Evolutionary conservation across 306 rosid species (phyloP).

Genomic region (Crotalaria pallida): DNA sequence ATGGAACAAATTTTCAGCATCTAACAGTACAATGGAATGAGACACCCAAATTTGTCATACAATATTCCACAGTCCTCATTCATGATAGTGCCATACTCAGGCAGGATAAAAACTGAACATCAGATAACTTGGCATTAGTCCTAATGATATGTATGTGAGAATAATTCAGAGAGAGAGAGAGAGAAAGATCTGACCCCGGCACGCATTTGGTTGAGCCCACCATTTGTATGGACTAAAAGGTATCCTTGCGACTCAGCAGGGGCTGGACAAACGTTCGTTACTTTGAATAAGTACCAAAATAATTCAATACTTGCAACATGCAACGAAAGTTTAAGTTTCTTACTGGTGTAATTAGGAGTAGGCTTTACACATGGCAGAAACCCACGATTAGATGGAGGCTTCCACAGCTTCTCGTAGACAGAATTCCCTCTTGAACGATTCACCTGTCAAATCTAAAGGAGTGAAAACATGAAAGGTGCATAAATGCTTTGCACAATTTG

Average conservation of each 20-base stretch:
- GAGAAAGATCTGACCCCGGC: slow-evolving; percentile 76
- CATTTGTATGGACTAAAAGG: slow-evolving; percentile 93
- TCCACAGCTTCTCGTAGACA: slow-evolving; percentile 73
- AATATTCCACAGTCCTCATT: slow-evolving; percentile 6
- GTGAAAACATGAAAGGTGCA: slow-evolving; percentile 44
- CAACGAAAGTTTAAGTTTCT: slow-evolving; percentile 23
- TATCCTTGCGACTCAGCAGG: slow-evolving; percentile 65
- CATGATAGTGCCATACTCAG: background rate
- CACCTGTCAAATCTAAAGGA: slow-evolving; percentile 51
- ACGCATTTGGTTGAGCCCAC: slow-evolving; percentile 99
- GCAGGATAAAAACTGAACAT: background rate
- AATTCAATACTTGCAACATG: background rate
- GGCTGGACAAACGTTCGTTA: slow-evolving; percentile 46
- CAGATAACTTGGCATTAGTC: background rate
- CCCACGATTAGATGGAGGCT: slow-evolving; percentile 68
- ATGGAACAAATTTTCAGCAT: slow-evolving; percentile 27
- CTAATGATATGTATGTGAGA: background rate
- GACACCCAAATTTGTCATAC: background rate
- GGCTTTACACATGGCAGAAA: slow-evolving; percentile 71
- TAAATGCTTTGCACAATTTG: slow-evolving; percentile 28
- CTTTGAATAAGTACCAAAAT: slow-evolving; percentile 20
- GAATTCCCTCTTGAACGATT: slow-evolving; percentile 34
- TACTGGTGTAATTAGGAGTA: slow-evolving; percentile 65
- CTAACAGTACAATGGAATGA: background rate
- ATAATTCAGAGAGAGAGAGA: slow-evolving; percentile 10